Evolutionary conservation across 2,329 filamentous ascomycete species (phyloP).

Genomic region (Cladosporium sp.): DNA sequence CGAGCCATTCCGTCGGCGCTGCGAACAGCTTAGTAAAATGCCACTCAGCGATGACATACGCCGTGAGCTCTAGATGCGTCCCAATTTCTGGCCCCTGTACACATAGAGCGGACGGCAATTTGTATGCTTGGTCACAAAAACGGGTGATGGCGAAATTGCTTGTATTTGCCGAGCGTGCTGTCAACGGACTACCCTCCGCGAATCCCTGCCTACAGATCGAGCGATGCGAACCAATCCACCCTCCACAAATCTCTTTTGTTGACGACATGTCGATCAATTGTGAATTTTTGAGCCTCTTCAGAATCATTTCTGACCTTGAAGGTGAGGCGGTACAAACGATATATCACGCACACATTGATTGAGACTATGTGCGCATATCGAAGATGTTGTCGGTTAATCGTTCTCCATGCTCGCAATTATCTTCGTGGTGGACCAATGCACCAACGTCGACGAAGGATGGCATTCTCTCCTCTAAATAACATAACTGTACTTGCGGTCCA

Average conservation of each 20-base stretch:
- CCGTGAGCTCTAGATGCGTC: not conserved
- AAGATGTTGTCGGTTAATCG: not conserved
- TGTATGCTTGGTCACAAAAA: not conserved
- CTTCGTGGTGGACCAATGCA: too few species aligned
- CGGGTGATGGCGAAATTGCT: slow-evolving; percentile 4
- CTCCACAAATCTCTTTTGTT: not conserved
- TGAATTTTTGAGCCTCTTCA: not conserved
- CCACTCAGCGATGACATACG: not conserved
- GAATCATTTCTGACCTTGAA: not conserved
- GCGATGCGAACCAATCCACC: slow-evolving; percentile 1
- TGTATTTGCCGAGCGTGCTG: slow-evolving; percentile 3
- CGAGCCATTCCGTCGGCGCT: not conserved
- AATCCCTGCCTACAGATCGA: slow-evolving; percentile 3
- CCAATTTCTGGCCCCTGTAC: not conserved
- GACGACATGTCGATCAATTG: not conserved
- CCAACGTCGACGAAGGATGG: not conserved
- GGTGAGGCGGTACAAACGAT: too few species aligned
- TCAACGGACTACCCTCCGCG: slow-evolving; percentile 8
- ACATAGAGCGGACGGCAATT: not conserved
- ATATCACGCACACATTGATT: too few species aligned
- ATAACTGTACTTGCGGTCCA: too few species aligned
- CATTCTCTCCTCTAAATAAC: not conserved
- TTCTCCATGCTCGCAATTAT: not conserved
- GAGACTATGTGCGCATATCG: not conserved
- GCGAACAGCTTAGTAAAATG: not conserved